Evolutionary conservation across 129 eudicot genomes (phyloP), one percentile per base, ranked within the genome.

Genomic region (Sambucus nigra): DNA sequence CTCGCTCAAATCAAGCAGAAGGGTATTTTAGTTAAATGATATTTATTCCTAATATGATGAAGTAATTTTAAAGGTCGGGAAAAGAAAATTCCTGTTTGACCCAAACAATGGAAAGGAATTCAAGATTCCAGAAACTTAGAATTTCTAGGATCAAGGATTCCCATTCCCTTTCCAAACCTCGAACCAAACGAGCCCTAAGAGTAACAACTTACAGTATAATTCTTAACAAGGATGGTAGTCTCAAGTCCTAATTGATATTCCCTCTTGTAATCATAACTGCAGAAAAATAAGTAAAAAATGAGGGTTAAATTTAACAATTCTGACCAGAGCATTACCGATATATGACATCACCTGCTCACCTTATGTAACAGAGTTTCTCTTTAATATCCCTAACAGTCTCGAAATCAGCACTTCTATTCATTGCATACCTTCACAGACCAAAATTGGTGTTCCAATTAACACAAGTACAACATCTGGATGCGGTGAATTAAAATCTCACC

Each of bases 321-420:
- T 5, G 17, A 52, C 23, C 51, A 53, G 3, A 31, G 41, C 18
- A 21, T 44, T 24, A 57, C 11, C 15, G 47, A 53, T 47, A 52
- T 21, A 46, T 24, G 58, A 52, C 38, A 26, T 53, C 57, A 63
- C 11, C 47, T 42, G 35, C 55, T 68, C 41, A 86, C 99, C 99
- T 86, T 61, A 85, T 72, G 69, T 91, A 86, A 74, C 99, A 91
- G 62, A 91, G 94, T 73, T 91, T 91, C 76, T 91, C 99, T 82
- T 91, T 91, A 60, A 91, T 82, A 69, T 76, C 93, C 72, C 99
- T 82, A 49, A 82, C 99, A 69, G 99, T 91, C 81, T 91, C 99
- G 64, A 85, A 91, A 68, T 91, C 99, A 55, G 94, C 82, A 70
- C 75, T 77, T 69, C 68, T 76, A 69, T 91, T 91, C 99, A 91